phyloP scores from a whole-genome alignment of 2,329 filamentous ascomycete species.

The Botrytis aclada region DNA sequence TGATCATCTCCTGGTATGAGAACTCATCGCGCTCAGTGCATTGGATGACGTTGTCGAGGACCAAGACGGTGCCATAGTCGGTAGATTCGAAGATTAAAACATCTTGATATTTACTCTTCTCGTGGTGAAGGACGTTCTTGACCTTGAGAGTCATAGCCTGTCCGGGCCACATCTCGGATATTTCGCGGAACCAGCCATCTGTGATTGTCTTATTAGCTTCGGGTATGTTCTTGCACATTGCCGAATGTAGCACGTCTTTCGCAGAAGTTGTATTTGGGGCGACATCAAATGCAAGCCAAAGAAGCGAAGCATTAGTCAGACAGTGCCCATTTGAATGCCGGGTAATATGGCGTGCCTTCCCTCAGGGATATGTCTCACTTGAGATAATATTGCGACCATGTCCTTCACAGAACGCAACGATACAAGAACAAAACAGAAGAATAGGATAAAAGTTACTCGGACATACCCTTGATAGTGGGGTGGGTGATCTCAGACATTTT shows the following conservation, averaged over 20 bases:
- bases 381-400: neutral
- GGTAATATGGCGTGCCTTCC: neutral
- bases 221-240: constrained; percentile 14
- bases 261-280: constrained; percentile 8
- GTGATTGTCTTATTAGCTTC: constrained; percentile 24
- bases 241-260: constrained; percentile 8
- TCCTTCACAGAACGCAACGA: neutral
- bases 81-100: constrained; percentile 98
- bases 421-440: neutral
- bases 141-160: constrained; percentile 99
- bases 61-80: constrained; percentile 92
- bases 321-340: neutral
- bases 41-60: constrained; percentile 98
- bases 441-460: neutral
- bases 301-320: neutral
- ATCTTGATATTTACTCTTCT: constrained; percentile 99
- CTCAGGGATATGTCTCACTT: constrained; percentile 5
- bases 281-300: neutral
- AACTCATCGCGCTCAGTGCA: constrained; percentile 98
- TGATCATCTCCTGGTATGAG: constrained; percentile 99
- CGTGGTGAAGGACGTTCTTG: constrained; percentile 96
- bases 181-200: constrained; percentile 99
- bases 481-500: constrained; percentile 54
- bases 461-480: constrained; percentile 57
- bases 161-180: constrained; percentile 97